Base-by-base conservation (phyloP, 2,329 filamentous ascomycete genomes). In the Alternaria ventricosa region DNA sequence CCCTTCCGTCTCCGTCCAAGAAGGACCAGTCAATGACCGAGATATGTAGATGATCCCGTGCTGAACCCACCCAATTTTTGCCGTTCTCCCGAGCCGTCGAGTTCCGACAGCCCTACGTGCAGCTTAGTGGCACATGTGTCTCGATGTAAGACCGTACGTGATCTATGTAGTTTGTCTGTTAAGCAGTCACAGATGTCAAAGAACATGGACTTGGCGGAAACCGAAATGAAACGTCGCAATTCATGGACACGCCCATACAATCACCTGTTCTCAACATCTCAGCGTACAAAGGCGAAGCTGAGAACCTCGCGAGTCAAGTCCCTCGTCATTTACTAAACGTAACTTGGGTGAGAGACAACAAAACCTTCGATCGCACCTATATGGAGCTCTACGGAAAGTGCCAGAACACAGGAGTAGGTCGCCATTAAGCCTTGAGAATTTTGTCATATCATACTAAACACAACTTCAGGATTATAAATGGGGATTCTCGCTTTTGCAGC, bases 51-150 rank as follows among this genome's bases (percentile, higher is more conserved):
- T 41, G 33, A 41, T 5, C 33, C 33, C 8, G 33, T 41, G 33
- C 33, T n/a, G 30, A 36, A 0, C 30, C 4, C 13, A n/a, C 0
- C 8, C 6, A 0, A 0, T 0, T 9, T 4, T 3, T 36, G 30
- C 30, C 0, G 0, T 9, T 0, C 4, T 36, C 7, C 0, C 33
- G 33, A 0, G 7, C 33, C 33, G 33, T 9, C 33, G 15, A n/a
- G 15, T 8, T 3, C 1, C 33, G 1, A 1, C 7, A n/a, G 15
- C 33, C n/a, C 33, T 36, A 36, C 33, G 7, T 36, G 33, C 33
- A n/a, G n/a, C 33, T n/a, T 36, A 5, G 33, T 41, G 0, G 33
- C 15, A 41, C 0, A n/a, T 41, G 33, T 41, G 2, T 41, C 33
- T 41, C 15, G 10, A 41, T 41, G 33, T 41, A 41, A 41, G 33